Percentiles rank a stretch among this genome's conserved stretches.
These are phyloP conservation scores for Poa pratensis DNA, from an alignment of 176 grass and related monocot genomes.

Conservation along the genomic window DNA sequence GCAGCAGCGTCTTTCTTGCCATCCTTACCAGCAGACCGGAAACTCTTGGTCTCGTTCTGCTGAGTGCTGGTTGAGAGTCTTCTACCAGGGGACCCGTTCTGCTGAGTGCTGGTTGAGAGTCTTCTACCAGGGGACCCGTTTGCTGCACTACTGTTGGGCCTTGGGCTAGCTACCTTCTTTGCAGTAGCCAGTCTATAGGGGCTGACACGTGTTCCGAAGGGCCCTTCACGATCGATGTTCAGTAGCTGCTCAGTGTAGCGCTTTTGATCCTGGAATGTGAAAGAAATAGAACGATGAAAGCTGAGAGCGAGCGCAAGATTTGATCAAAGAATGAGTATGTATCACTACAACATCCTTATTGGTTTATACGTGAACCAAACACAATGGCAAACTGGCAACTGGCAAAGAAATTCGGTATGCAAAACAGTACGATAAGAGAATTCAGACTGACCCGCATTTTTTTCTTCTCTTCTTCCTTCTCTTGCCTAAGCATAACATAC, in stretches of 20 bases:
- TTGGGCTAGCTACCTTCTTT: constrained; percentile 59
- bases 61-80: constrained; percentile 62
- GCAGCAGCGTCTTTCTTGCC: constrained; percentile 47
- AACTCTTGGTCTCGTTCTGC: constrained; percentile 49
- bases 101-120: constrained; percentile 57
- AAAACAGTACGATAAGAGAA: not conserved
- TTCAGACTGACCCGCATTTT: constrained; percentile 57
- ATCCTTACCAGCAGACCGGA: constrained; percentile 51
- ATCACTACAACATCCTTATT: constrained; percentile 7
- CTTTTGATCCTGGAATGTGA: constrained; percentile 72
- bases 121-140: constrained; percentile 57
- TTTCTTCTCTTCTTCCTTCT: constrained; percentile 84
- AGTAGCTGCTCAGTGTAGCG: constrained; percentile 49
- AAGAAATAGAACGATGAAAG: not conserved
- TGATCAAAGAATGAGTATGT: not conserved
- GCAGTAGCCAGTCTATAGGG: constrained; percentile 49
- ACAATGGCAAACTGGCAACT: not conserved
- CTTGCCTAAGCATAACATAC: constrained; percentile 77
- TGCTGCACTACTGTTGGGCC: constrained; percentile 46
- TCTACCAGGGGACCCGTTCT: constrained; percentile 46
- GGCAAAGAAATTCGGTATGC: not conserved
- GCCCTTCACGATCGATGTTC: constrained; percentile 51
- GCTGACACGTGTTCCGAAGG: constrained; percentile 44
- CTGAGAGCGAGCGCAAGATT: not conserved
- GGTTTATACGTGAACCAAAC: constrained; percentile 16